Conservation (phyloP, 306 rosid genomes). For the Casuarina glauca region DNA sequence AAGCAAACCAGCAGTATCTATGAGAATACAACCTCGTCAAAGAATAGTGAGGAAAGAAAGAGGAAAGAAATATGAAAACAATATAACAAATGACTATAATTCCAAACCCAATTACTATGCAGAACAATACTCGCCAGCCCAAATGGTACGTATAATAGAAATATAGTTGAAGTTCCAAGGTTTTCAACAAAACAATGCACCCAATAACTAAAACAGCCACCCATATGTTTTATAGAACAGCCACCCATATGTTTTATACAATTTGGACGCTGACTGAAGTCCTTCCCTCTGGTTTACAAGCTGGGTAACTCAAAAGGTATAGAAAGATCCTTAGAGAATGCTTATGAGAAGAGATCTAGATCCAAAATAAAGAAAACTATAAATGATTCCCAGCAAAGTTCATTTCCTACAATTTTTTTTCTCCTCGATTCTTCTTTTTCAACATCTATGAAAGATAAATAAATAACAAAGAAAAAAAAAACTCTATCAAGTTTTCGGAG, state of each 20-base stretch:
- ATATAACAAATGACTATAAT: neutral
- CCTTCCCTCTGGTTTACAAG: neutral
- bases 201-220: neutral
- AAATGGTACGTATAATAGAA: neutral
- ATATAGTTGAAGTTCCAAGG: neutral
- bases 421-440: too few relatives aligned
- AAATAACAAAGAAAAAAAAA: too few relatives aligned
- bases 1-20: neutral
- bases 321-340: neutral
- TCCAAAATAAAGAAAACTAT: too few relatives aligned
- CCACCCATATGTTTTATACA: neutral
- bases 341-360: too few relatives aligned
- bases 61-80: too few relatives aligned
- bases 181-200: neutral
- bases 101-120: neutral
- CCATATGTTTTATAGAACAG: neutral
- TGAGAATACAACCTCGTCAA: neutral
- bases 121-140: neutral
- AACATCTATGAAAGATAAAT: too few relatives aligned
- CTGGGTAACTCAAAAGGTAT: neutral
- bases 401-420: too few relatives aligned
- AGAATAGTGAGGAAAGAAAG: conserved; percentile 10
- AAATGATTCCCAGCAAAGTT: too few relatives aligned
- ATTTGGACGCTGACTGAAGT: neutral
- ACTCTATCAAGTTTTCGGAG: too few relatives aligned